A percentile compares a stretch with the other conserved stretches of the same genome.
These are phyloP conservation scores for Cicer pinnatifidum DNA, from an alignment of 306 rosid species.

Conservation along the genomic window DNA sequence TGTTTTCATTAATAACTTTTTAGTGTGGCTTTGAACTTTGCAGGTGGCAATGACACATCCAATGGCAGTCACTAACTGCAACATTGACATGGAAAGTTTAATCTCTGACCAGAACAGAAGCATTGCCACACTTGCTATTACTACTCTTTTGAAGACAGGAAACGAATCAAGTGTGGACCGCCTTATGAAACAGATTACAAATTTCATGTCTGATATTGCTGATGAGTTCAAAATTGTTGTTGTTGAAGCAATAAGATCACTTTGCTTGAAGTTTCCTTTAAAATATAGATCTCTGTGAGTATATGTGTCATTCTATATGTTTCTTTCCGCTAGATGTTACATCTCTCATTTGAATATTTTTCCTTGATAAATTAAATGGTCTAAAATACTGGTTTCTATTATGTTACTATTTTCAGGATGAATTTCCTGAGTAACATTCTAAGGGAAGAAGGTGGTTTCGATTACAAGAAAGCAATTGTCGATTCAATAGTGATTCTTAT, in stretches of 20 bases:
- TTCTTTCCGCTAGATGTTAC: conserved; percentile 16
- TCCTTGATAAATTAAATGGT: conserved; percentile 31
- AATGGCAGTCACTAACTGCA: conserved; percentile 99
- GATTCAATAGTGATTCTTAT: conserved; percentile 97
- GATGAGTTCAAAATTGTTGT: conserved; percentile 98
- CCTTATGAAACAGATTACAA: conserved; percentile 97
- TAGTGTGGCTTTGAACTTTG: conserved; percentile 45
- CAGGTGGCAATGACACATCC: conserved; percentile 99
- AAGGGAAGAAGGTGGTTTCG: conserved; percentile 99
- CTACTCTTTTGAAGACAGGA: conserved; percentile 98
- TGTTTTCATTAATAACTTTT: conserved; percentile 27
- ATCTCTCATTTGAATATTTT: conserved; percentile 10
- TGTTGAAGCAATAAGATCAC: conserved; percentile 93
- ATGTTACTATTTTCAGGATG: conserved; percentile 65
- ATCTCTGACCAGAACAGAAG: conserved; percentile 97
- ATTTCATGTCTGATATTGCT: conserved; percentile 97
- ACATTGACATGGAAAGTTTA: conserved; percentile 96
- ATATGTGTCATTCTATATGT: conserved; percentile 31
- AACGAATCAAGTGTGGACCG: conserved; percentile 98
- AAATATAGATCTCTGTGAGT: conserved; percentile 95
- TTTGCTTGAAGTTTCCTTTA: conserved; percentile 94
- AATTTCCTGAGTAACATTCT: conserved; percentile 98
- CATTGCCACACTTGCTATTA: conserved; percentile 98
- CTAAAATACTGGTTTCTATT: conserved; percentile 17
- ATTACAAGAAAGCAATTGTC: conserved; percentile 95